phyloP scores from a whole-genome alignment of 148 eudicot genomes.

The Hydrangea macrophylla region DNA sequence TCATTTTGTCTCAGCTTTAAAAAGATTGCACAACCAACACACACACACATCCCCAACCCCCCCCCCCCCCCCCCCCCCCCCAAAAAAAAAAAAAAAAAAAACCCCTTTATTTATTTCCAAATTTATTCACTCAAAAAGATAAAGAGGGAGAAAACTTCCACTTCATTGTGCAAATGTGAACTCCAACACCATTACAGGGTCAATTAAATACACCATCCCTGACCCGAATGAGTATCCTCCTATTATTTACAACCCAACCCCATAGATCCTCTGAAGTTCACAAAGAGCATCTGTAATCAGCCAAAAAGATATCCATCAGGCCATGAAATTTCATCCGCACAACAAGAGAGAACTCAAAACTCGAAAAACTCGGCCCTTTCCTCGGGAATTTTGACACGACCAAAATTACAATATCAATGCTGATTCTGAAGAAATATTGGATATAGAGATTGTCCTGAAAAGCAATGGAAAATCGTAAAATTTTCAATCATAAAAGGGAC shows the following conservation, averaged over 20 bases:
- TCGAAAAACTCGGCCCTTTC: no score
- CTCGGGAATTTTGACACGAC: no score
- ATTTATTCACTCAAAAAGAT: slow-evolving; percentile 1
- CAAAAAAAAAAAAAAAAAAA: not conserved
- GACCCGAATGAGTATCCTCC: slow-evolving; percentile 3
- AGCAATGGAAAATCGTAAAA: no score
- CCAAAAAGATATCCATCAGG: not conserved
- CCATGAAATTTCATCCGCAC: not conserved
- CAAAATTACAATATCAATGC: no score
- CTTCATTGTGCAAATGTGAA: not conserved
- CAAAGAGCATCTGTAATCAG: slow-evolving; percentile 8
- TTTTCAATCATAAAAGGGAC: no score
- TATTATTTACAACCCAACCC: not conserved
- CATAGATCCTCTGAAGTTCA: not conserved
- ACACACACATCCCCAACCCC: no score
- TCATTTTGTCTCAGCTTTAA: no score
- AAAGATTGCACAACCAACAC: no score
- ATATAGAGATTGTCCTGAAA: no score
- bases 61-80: no score
- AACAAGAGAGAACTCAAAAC: not conserved
- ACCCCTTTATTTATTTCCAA: slow-evolving; percentile 1
- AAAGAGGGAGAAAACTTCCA: not conserved
- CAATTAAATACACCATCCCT: not conserved
- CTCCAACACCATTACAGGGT: not conserved
- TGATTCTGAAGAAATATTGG: no score